phyloP scores from a whole-genome alignment of 2,329 filamentous ascomycete genomes.

The Grosmannia clavigera region DNA sequence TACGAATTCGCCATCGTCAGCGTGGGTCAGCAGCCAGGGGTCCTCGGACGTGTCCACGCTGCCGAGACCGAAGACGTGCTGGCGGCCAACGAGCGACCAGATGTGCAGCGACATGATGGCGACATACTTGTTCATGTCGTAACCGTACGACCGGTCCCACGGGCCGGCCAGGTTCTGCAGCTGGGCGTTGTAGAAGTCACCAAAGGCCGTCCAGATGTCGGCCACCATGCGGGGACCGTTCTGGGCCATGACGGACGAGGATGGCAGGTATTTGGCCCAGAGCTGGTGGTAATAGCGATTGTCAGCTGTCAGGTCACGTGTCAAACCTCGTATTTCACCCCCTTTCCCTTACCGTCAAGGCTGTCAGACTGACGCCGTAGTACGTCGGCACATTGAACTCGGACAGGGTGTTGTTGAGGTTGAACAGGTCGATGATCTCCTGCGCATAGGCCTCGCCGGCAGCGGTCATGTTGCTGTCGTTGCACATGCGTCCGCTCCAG shows the following conservation, averaged over 20 bases:
- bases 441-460: slow-evolving; percentile 43
- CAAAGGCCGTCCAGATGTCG: slow-evolving; percentile 35
- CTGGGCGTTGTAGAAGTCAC: slow-evolving; percentile 39
- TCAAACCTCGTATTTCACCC: background rate
- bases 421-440: slow-evolving; percentile 44
- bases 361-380: slow-evolving; percentile 47
- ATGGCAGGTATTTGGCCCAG: slow-evolving; percentile 46
- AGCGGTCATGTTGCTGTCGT: slow-evolving; percentile 45
- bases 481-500: slow-evolving; percentile 42
- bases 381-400: slow-evolving; percentile 54
- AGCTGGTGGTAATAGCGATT: slow-evolving; percentile 16
- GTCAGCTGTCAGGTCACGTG: background rate
- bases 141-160: slow-evolving; percentile 52
- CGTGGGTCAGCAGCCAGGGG: slow-evolving; percentile 36
- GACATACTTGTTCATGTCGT: slow-evolving; percentile 50
- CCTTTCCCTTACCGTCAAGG: slow-evolving; percentile 25
- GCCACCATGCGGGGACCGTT: slow-evolving; percentile 38
- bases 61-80: slow-evolving; percentile 16
- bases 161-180: slow-evolving; percentile 51
- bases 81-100: slow-evolving; percentile 43
- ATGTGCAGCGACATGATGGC: slow-evolving; percentile 45
- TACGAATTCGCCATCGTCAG: slow-evolving; percentile 44
- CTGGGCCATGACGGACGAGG: slow-evolving; percentile 36
- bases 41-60: background rate
- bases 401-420: slow-evolving; percentile 41